Conservation (phyloP, 257 asterid genomes). For the Solanum chiquidenum region DNA sequence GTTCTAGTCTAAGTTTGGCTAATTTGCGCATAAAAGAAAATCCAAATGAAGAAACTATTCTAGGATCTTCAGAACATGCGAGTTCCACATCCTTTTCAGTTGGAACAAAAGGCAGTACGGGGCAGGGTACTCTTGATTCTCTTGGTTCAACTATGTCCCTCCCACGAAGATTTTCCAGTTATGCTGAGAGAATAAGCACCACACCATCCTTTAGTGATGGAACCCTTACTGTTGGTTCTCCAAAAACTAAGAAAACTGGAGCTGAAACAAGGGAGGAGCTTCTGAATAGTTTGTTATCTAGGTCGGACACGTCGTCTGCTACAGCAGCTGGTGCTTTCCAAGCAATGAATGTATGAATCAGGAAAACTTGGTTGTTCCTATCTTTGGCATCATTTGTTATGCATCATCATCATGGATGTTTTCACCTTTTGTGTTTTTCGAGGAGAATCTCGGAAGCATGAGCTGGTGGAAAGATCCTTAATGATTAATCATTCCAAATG, state of each 20-base stretch:
- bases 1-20: slow-evolving; percentile 41
- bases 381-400: slow-evolving; percentile 2
- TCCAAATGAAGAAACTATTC: slow-evolving; percentile 28
- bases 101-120: slow-evolving; percentile 30
- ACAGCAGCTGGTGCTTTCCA: slow-evolving; percentile 34
- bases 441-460: neutral
- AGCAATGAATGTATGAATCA: slow-evolving; percentile 48
- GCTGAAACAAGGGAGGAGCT: slow-evolving; percentile 83
- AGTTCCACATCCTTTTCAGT: slow-evolving; percentile 27
- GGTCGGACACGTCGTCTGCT: slow-evolving; percentile 52
- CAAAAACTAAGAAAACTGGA: slow-evolving; percentile 84
- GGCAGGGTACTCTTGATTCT: slow-evolving; percentile 43
- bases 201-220: slow-evolving; percentile 51
- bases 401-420: neutral
- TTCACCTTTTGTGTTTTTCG: neutral
- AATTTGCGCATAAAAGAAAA: slow-evolving; percentile 30
- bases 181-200: slow-evolving; percentile 91
- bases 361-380: neutral
- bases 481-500: slow-evolving; percentile 1
- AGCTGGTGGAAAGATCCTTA: slow-evolving; percentile 1
- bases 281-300: slow-evolving; percentile 47
- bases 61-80: slow-evolving; percentile 38
- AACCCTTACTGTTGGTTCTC: slow-evolving; percentile 53
- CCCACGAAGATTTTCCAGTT: slow-evolving; percentile 71
- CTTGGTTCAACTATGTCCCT: slow-evolving; percentile 45